Evolutionary conservation across 2,329 filamentous ascomycete genomes (phyloP).

Genomic region (Colletotrichum brevisporum): DNA sequence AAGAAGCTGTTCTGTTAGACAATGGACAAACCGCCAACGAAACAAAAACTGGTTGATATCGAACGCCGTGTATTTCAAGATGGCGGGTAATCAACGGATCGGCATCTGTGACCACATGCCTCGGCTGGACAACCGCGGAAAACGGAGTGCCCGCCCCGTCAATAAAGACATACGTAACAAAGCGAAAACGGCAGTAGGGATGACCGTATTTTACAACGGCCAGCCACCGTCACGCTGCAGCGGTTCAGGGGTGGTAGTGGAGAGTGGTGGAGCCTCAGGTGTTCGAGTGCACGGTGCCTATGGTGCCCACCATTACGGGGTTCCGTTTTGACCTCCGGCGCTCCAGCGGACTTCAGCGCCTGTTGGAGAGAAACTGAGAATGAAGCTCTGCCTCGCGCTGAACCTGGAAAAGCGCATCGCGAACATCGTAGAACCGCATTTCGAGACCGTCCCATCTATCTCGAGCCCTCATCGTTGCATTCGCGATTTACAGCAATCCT

Average conservation of each 20-base stretch:
- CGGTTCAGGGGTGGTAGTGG: constrained; percentile 2
- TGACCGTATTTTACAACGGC: too few relatives aligned
- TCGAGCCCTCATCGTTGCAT: background rate
- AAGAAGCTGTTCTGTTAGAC: background rate
- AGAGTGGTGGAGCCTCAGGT: constrained; percentile 21
- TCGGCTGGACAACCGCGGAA: constrained; percentile 33
- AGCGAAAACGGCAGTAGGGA: background rate
- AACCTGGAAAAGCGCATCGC: constrained; percentile 24
- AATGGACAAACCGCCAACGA: background rate
- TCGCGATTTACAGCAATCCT: background rate
- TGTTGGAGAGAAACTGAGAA: constrained; percentile 14
- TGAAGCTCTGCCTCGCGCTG: constrained; percentile 34
- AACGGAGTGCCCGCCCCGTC: constrained; percentile 27
- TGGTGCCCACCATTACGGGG: constrained; percentile 28
- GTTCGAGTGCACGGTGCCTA: constrained; percentile 31
- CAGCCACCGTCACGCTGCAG: background rate
- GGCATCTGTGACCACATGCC: constrained; percentile 41
- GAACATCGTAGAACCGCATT: constrained; percentile 25
- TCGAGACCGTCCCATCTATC: constrained; percentile 19
- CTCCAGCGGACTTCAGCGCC: constrained; percentile 38
- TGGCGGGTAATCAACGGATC: constrained; percentile 26
- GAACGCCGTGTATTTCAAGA: background rate
- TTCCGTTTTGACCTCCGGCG: constrained; percentile 36
- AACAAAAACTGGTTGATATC: background rate
- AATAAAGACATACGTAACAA: background rate